phyloP scores from a whole-genome alignment of 176 grass and related monocot genomes.

The Tillandsia leiboldiana region DNA sequence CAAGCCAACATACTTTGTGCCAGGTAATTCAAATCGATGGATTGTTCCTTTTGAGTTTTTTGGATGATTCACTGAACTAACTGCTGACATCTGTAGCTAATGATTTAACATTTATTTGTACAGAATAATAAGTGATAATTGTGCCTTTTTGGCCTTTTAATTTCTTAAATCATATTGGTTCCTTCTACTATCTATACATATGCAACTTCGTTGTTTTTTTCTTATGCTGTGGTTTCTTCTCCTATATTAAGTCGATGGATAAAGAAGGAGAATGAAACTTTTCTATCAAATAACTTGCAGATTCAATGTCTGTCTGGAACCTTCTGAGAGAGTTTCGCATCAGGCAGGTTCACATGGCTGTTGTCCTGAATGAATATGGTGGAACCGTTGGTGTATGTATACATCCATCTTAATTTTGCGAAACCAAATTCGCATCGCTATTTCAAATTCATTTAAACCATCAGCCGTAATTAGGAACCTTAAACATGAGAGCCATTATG shows the following conservation, averaged over 20 bases:
- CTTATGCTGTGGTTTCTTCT: not conserved
- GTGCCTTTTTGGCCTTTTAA: not conserved
- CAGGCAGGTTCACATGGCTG: constrained; percentile 99
- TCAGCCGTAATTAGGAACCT: too few relatives aligned
- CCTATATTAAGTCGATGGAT: not conserved
- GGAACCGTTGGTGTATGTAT: constrained; percentile 91
- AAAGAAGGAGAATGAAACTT: not conserved
- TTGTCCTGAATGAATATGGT: constrained; percentile 97
- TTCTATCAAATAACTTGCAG: constrained; percentile 29
- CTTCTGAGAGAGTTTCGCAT: constrained; percentile 88
- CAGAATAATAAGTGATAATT: too few relatives aligned
- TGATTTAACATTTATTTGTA: too few relatives aligned
- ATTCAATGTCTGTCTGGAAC: constrained; percentile 99
- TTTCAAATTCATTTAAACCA: too few relatives aligned
- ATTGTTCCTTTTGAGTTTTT: not conserved
- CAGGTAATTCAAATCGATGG: constrained; percentile 34
- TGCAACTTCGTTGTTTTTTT: not conserved
- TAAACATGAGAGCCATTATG: too few relatives aligned
- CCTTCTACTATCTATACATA: not conserved
- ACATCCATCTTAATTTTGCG: not conserved
- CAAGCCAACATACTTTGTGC: constrained; percentile 91
- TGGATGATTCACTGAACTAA: not conserved
- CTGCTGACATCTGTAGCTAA: too few relatives aligned
- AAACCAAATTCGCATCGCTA: not conserved
- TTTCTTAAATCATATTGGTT: not conserved